phyloP scores from a whole-genome alignment of 73 alveolate genomes.

The Paramecium caudatum region DNA sequence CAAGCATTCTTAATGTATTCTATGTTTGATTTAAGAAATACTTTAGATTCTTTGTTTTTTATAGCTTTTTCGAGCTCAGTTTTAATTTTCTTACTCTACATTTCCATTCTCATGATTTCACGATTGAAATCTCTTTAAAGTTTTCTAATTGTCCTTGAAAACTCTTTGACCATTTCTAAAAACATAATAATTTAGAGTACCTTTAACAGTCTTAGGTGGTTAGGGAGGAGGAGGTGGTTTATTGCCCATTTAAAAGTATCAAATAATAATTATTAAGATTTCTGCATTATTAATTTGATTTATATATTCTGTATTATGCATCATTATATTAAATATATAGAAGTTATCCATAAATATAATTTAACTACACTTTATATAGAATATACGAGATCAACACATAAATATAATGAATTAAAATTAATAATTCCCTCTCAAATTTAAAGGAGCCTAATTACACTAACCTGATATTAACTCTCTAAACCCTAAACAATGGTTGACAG shows the following conservation, averaged over 20 bases:
- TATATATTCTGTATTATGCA: conserved; percentile 8
- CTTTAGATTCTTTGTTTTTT: conserved; percentile 75
- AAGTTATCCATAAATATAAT: not conserved
- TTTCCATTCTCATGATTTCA: conserved; percentile 76
- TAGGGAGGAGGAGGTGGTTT: conserved; percentile 79
- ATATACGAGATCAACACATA: not conserved
- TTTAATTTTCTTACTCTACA: conserved; percentile 61
- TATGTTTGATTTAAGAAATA: not conserved
- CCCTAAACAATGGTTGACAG: conserved; percentile 47
- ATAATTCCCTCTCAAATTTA: not conserved
- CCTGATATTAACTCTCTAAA: not conserved
- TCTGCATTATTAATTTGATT: not conserved
- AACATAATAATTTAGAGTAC: not conserved
- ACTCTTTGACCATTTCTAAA: conserved; percentile 78
- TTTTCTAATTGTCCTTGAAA: conserved; percentile 68
- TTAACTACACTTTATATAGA: no score
- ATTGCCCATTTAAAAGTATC: conserved; percentile 71
- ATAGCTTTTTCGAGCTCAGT: conserved; percentile 60
- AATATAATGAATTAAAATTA: not conserved
- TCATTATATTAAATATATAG: not conserved
- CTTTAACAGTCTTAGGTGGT: conserved; percentile 75
- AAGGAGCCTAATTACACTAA: not conserved
- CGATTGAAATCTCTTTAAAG: conserved; percentile 70
- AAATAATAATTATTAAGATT: conserved; percentile 10
- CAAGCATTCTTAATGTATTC: conserved; percentile 69